Conservation (phyloP, 78 protist species). For the Protostelium mycophagum region DNA sequence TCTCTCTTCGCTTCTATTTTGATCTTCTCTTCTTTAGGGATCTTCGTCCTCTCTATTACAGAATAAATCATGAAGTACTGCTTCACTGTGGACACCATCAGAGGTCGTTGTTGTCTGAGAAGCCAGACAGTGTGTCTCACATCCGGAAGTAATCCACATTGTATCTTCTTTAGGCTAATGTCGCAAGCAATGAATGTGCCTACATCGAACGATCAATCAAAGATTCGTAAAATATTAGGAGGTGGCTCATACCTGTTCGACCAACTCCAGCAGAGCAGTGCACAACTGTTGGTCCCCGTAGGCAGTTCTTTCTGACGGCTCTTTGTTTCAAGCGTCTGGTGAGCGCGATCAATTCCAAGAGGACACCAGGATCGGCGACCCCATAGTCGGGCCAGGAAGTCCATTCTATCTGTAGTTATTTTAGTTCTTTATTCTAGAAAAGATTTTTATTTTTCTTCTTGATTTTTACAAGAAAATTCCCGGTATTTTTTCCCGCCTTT, state of each 20-base stretch:
- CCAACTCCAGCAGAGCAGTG: constrained; percentile 84
- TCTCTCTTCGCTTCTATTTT: no score
- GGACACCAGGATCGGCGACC: not conserved
- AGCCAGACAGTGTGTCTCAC: not conserved
- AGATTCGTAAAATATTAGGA: no score
- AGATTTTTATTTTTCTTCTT: no score
- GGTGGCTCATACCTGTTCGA: no score
- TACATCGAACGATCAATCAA: no score
- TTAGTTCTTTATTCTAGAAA: not conserved
- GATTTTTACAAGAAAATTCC: not conserved
- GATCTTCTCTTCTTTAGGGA: no score
- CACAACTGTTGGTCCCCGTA: constrained; percentile 62
- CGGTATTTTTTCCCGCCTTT: no score
- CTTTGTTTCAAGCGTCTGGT: not conserved
- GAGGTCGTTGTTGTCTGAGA: not conserved
- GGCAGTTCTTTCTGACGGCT: constrained; percentile 7
- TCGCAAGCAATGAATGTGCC: constrained; percentile 66
- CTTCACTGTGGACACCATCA: not conserved
- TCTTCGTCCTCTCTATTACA: no score
- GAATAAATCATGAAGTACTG: not conserved
- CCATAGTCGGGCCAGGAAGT: constrained; percentile 45
- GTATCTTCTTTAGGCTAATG: constrained; percentile 7
- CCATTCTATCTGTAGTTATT: constrained; percentile 34
- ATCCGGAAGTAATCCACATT: not conserved
- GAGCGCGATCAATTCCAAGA: not conserved